Evolutionary conservation across 352 stramenopile species (phyloP).

Genomic region (Aphanomyces cochlioides): DNA sequence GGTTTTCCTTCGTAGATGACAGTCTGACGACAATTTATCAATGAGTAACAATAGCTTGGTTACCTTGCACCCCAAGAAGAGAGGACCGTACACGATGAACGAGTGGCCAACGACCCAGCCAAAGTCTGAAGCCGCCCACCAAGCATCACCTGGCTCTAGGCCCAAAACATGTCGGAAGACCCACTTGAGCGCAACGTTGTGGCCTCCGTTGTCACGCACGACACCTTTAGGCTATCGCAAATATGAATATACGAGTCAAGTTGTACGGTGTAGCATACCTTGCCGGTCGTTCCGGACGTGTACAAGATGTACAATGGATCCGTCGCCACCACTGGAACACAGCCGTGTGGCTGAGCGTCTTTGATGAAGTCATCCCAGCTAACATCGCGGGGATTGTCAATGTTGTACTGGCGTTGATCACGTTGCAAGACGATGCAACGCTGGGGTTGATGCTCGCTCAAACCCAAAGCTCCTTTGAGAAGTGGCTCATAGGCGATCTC

Average conservation of each 20-base stretch:
- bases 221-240: slow-evolving; percentile 61
- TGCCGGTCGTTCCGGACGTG: slow-evolving; percentile 69
- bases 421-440: slow-evolving; percentile 75
- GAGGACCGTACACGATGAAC: slow-evolving; percentile 86
- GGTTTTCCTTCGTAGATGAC: slow-evolving; percentile 90
- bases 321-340: slow-evolving; percentile 47
- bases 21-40: slow-evolving; percentile 34
- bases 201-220: slow-evolving; percentile 67
- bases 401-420: slow-evolving; percentile 44
- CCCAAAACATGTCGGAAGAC: slow-evolving; percentile 77
- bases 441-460: slow-evolving; percentile 51
- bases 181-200: slow-evolving; percentile 85
- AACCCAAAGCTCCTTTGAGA: slow-evolving; percentile 64
- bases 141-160: slow-evolving; percentile 69
- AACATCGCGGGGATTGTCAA: slow-evolving; percentile 45
- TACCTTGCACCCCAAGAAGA: slow-evolving; percentile 75
- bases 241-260: background rate
- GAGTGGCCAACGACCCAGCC: slow-evolving; percentile 89
- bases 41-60: background rate
- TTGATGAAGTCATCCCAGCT: slow-evolving; percentile 56
- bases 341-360: slow-evolving; percentile 39
- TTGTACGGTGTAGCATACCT: slow-evolving; percentile 4
- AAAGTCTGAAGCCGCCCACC: slow-evolving; percentile 82
- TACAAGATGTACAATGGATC: slow-evolving; percentile 81
- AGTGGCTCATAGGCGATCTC: slow-evolving; percentile 74